A percentile compares a stretch with the other conserved stretches of the same genome.
These are phyloP conservation scores for Chaetomiaceae sp. DNA, from an alignment of 2,329 filamentous ascomycete species.

Conservation along the genomic window DNA sequence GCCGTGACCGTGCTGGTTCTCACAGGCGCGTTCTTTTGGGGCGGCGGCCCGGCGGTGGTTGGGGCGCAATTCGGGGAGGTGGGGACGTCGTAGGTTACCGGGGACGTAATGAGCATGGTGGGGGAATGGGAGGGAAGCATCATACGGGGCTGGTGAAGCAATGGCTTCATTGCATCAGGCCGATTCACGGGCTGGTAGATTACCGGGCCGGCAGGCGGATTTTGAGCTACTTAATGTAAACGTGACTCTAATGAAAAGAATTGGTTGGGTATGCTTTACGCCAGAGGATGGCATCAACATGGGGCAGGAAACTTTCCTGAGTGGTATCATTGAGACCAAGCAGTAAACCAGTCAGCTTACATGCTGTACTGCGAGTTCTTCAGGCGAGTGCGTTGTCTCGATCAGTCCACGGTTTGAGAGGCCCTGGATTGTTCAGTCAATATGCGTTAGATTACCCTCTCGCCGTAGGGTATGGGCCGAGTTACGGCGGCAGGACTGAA, in stretches of 20 bases:
- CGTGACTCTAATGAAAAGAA: background rate
- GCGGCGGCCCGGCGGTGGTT: constrained; percentile 2
- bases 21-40: constrained; percentile 19
- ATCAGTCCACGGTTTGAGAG: too few species aligned
- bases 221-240: background rate
- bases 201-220: background rate
- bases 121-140: background rate
- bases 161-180: background rate
- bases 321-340: background rate
- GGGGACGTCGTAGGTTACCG: constrained; percentile 1
- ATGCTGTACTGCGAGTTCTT: too few species aligned
- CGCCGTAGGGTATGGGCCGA: too few species aligned
- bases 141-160: too few species aligned
- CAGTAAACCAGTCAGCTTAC: too few species aligned
- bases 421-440: too few species aligned
- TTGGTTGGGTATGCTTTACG: background rate
- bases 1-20: constrained; percentile 17
- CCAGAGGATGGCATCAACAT: background rate
- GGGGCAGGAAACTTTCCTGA: background rate
- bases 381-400: too few species aligned
- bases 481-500: too few species aligned
- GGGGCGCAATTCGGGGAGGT: constrained; percentile 3
- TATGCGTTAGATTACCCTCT: too few species aligned
- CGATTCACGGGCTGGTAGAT: background rate
- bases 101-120: too few species aligned